Evolutionary conservation across 208 protist genomes (phyloP), one percentile per base, ranked within the genome.

Genomic region (Angomonas deanei): DNA sequence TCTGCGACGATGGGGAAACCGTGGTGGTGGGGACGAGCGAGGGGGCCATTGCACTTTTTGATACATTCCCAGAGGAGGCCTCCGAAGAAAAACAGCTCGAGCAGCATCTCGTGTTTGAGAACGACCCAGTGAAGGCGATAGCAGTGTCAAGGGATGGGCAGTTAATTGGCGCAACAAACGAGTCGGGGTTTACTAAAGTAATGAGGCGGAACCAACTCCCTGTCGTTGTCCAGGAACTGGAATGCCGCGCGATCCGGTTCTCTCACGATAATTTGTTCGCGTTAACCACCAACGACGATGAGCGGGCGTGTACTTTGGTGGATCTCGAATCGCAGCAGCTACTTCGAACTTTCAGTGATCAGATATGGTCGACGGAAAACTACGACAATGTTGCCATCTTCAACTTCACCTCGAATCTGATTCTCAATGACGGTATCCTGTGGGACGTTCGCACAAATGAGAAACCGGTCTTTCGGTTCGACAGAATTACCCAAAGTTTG

Each of bases 51-150:
- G 78, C 79, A 1, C 61, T 93, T 36, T 95, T 95, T 61, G 82
- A 92, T 71, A 92, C 83, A 10, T 90, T 90, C 64, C 78, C 82
- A 17, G 85, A 90, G 54, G 84, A 92, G 39, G 61, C 66, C 10
- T 71, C 69, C 36, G 71, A 74, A 31, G 83, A 93, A 49, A 91
- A 91, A 54, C 68, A 91, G 3, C 66, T 90, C 19, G 85, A 92
- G 68, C 85, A 92, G 58, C 89, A 93, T 56, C 39, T 91, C 27
- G 70, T 91, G 17, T 92, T 92, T 61, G 89, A 95, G 57, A 84
- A 87, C 36, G 82, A 92, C 58, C 70, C 72, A 54, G 74, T 95
- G 13, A 34, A 66, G 8, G 64, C 72, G 4, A 46, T 95, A 28
- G 73, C 75, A 34, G 76, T 84, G n/a, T 92, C 86, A 1, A 34